Evolutionary conservation across 2,329 filamentous ascomycete genomes (phyloP).

Genomic region (Fusarium gaditjirri): DNA sequence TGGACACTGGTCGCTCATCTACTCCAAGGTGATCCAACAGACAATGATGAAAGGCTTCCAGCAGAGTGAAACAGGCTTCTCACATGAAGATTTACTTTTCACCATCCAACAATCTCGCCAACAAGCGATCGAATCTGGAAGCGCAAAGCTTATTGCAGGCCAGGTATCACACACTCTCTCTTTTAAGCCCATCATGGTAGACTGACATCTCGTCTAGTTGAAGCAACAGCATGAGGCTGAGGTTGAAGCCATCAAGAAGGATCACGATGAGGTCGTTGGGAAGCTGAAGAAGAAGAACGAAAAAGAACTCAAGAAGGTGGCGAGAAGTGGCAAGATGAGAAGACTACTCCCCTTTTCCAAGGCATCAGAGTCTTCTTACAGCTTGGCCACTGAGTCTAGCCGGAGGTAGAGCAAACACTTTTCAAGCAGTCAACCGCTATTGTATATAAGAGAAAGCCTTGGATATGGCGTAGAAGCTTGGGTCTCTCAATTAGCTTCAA

Average conservation of each 20-base stretch:
- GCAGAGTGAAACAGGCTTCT: neutral
- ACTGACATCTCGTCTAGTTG: neutral
- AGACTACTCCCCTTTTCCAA: neutral
- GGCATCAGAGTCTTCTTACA: neutral
- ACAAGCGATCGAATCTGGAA: neutral
- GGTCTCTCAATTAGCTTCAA: neutral
- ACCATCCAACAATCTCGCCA: neutral
- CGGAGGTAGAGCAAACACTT: neutral
- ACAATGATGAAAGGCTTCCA: neutral
- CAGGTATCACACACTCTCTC: neutral
- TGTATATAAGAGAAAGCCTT: neutral
- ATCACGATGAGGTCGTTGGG: neutral
- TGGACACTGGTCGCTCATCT: neutral
- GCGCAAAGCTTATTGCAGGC: neutral
- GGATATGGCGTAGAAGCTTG: neutral
- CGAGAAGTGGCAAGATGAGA: neutral
- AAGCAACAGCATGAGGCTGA: neutral
- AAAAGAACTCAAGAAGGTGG: neutral
- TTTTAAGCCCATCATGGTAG: neutral
- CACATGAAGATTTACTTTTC: neutral
- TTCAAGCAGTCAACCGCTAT: neutral
- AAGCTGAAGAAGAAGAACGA: neutral
- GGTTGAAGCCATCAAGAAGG: neutral
- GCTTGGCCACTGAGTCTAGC: neutral
- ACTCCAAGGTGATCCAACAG: neutral